Base-by-base conservation (phyloP, 345 rosid species). In the Moricandia moricandioides region DNA sequence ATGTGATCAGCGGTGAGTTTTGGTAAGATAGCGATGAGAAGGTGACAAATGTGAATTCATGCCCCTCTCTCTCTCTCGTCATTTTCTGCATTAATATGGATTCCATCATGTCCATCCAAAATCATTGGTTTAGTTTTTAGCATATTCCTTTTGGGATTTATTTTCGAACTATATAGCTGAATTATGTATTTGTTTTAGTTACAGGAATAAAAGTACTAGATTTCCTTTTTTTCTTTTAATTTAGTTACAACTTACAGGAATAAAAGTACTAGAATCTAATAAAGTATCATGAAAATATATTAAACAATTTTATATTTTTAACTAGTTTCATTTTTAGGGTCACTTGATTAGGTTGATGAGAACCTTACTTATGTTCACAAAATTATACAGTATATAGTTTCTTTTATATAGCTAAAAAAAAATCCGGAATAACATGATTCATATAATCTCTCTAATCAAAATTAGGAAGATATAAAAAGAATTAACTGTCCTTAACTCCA, bases 1-100 rank as follows among this genome's bases (percentile, higher is more conserved):
- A 76, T 70, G 75, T 68, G 5, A 26, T 52, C 21, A 77, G 66
- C 80, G 80, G 80, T 77, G 80, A 56, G 65, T 52, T 70, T 76
- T 76, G 75, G 75, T 64, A 76, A 69, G 70, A 63, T 76, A 63
- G 75, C 71, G 70, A 45, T 69, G 13, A 8, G 61, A 70, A 70
- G 52, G 75, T 70, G 80, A 70, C 75, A 77, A 69, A 77, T 77
- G 75, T 70, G 35, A 70, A 55, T 54, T 27, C 31, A 52, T 26
- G 35, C 43, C 9, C 21, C 61, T 51, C 62, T 33, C 37, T 33
- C 8, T 45, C 52, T 45, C 52, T 63, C 62, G 35, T 74, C 77
- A 65, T 54, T 66, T 62, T 74, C 65, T 43, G 49, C 77, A 64
- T 64, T 27, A 37, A 72, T 4, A 37, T 37, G 55, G 52, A 54